Base-by-base conservation (phyloP, 306 rosid species). In the Sindora glabra region DNA sequence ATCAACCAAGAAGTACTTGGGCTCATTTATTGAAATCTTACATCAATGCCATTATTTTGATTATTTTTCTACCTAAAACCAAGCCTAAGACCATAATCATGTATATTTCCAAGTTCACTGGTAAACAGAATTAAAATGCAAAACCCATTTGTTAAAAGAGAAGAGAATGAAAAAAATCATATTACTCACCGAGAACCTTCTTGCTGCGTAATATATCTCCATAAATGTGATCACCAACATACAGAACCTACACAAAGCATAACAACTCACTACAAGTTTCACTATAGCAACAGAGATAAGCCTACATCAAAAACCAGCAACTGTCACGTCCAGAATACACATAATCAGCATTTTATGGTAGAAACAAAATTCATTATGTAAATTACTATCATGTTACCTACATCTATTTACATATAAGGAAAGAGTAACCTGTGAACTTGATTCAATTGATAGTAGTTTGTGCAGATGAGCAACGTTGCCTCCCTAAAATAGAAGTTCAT, bases 181-280 rank as follows among this genome's bases (percentile, higher is more conserved):
- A 56, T 52, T n/a, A 63, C 15, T 45, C 89, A 94, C 99, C 97
- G 57, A 89, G 95, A 86, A 86, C 90, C 83, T 94, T 94, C 79
- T 89, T 89, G 90, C 97, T 89, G 40, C 99, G 86, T 56, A 94
- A 73, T 72, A 94, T 89, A 74, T 94, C 99, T 71, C 99, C 99
- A 53, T 94, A 94, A 62, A 94, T 89, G 73, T 89, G 99, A 77
- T 94, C 99, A 58, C 99, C 97, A 73, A 89, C 99, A 67, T 94
- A 94, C 34, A 94, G 87, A 94, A 94, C 34, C 34, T 29, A 29
- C 34, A 29, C 8, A 42, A 66, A 46, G 23, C 33, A 56, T 56
- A 53, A n/a, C 16, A 60, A 16, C 15, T 10, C 33, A 63, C 33
- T 27, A 18, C 32, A 62, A 12, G 55, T 13, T 15, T 46, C 45